Evolutionary conservation across 2,329 filamentous ascomycete genomes (phyloP), one percentile per base, ranked within the genome.

Genomic region (Ophiostoma quercus): DNA sequence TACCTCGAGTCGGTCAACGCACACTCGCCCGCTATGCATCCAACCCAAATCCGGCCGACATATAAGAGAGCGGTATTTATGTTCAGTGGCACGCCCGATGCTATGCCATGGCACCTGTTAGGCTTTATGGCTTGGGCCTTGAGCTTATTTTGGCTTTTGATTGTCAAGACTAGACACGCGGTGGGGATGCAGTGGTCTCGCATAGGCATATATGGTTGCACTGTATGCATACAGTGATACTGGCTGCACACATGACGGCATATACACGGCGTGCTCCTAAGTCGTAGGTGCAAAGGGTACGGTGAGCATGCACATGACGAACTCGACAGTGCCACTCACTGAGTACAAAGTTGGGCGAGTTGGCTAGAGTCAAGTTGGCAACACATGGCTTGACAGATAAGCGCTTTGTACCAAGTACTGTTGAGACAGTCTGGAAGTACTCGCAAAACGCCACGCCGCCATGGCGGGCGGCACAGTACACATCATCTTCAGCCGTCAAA

Each of bases 1-100:
- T 43, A n/a, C 67, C 63, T 71, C 67, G 68, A 71, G 69, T 71
- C 68, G 72, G 71, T 68, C 68, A 72, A 67, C 37, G 41, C 66
- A 47, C 5, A n/a, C 66, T 12, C 16, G 51, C n/a, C 51, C 51
- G 11, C 16, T 3, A 57, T 57, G 9, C 51, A 25, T 57, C 22
- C 7, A 57, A 25, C n/a, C 22, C 51, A 57, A 57, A 25, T 12
- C 12, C 22, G n/a, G 11, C 51, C n/a, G 22, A 57, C 16, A 57
- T 9, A 19, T 9, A 19, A 39, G 11, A 34, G 16, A 39, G 32
- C 19, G 62, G 62, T 16, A 34, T 39, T 37, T 22, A 63, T 65
- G 8, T 57, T 16, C 16, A 57, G 51, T 39, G n/a, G 34, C 62
- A n/a, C 19, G 34, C 32, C 34, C 34, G 19, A 11, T 41, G 62